phyloP scores from a whole-genome alignment of 2,329 filamentous ascomycete species.

The Aureobasidium vineae region DNA sequence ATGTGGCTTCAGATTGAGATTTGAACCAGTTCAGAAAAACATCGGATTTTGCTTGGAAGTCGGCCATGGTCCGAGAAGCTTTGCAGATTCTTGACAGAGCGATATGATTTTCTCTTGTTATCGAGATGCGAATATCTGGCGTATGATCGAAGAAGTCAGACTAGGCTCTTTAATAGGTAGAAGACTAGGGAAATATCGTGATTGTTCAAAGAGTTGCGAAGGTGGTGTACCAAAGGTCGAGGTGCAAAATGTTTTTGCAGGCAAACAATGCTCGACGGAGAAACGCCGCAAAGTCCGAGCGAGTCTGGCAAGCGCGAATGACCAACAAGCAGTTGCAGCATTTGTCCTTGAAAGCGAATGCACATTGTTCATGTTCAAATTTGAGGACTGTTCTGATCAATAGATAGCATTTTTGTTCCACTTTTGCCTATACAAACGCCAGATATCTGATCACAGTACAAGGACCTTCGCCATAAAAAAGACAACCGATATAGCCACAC shows the following conservation, averaged over 20 bases:
- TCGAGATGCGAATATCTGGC: background rate
- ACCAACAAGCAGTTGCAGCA: background rate
- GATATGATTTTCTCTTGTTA: background rate
- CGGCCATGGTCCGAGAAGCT: conserved; percentile 10
- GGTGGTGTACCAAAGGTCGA: background rate
- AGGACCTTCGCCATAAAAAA: conserved; percentile 12
- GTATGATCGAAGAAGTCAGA: background rate
- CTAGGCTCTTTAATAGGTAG: background rate
- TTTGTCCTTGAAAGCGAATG: background rate
- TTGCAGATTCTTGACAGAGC: background rate
- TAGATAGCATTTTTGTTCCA: conserved; percentile 20
- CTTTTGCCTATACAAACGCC: conserved; percentile 25
- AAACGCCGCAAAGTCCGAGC: conserved; percentile 20
- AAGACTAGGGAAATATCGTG: background rate
- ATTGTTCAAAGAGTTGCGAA: background rate
- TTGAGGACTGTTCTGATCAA: background rate
- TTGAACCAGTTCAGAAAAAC: conserved; percentile 59
- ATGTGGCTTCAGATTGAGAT: conserved; percentile 49
- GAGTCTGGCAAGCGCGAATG: background rate
- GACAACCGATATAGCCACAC: conserved; percentile 16
- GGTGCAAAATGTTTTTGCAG: conserved; percentile 18
- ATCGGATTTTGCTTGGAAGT: conserved; percentile 18
- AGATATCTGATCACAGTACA: background rate
- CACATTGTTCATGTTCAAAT: background rate
- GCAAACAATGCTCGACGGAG: conserved; percentile 15